Conservation (phyloP, 1,139 yeast species). For the Kazachstania sp. region DNA sequence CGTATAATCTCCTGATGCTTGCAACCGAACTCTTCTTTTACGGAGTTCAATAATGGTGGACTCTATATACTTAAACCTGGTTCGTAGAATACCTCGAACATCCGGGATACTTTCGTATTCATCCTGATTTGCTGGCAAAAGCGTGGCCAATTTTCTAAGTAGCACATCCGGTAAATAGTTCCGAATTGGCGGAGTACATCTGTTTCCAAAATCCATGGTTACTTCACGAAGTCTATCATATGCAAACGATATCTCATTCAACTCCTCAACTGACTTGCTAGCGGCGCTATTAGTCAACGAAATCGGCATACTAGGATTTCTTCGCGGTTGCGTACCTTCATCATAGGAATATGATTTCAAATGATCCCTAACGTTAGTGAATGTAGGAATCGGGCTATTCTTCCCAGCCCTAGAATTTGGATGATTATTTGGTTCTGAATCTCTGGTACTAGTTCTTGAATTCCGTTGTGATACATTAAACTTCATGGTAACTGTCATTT, state of each 20-base stretch:
- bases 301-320: constrained; percentile 13
- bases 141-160: constrained; percentile 46
- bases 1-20: not conserved
- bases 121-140: constrained; percentile 45
- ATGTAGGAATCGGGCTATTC: constrained; percentile 12
- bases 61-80: constrained; percentile 43
- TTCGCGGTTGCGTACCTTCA: constrained; percentile 2
- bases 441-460: constrained; percentile 17
- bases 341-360: constrained; percentile 21
- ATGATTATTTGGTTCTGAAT: not conserved
- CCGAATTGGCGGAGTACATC: constrained; percentile 29
- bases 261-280: constrained; percentile 27
- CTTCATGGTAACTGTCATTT: constrained; percentile 40
- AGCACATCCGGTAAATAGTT: constrained; percentile 43
- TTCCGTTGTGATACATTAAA: constrained; percentile 28
- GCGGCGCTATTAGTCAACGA: constrained; percentile 12
- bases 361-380: constrained; percentile 27
- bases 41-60: constrained; percentile 37
- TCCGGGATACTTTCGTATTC: constrained; percentile 42
- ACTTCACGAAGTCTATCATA: constrained; percentile 38
- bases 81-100: constrained; percentile 36
- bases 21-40: constrained; percentile 16
- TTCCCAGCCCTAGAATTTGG: not conserved
- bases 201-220: constrained; percentile 40
- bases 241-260: constrained; percentile 23